Base-by-base conservation (phyloP, 306 rosid genomes). In the Castanospermum australe region DNA sequence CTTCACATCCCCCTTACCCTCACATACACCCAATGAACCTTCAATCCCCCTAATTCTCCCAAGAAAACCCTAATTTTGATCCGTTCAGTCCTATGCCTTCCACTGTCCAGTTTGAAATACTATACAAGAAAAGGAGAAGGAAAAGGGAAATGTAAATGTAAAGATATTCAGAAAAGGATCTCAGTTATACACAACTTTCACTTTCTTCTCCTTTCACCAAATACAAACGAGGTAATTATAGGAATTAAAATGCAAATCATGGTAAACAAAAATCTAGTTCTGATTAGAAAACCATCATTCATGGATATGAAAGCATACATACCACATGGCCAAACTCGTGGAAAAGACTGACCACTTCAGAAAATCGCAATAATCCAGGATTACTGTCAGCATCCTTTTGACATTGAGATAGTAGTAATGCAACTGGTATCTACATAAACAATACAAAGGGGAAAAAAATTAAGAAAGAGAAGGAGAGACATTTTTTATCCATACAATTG, bases 271-370 rank as follows among this genome's bases (percentile, higher is more conserved):
- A 75, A 76, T 68, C 33, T 20, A 71, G 47, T 44, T 66, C 71
- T 51, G 54, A 66, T 21, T 25, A 78, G 75, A 47, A 71, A 77
- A 82, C 36, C 36, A n/a, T 39, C 79, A 48, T 71, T 71, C 12
- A 24, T 55, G 60, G 65, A 77, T 48, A 81, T 17, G 25, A 83
- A 72, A 90, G 78, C 73, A 76, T 76, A 76, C 93, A 71, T 93
- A 95, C 99, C 99, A 95, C 91, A 66, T 95, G 99, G 83, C 99
- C 99, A 81, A 95, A 89, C 89, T 95, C 98, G 24, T 93, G 97
- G 89, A 95, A 89, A 81, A 95, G 90, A 83, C 90, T 82, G 77
- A 91, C 96, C 86, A 95, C 96, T 88, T 95, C 98, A 41, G 99
- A 86, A 87, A 95, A 95, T 71, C 90, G 88, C 81, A 95, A 84